Evolutionary conservation across 106 monocot species (phyloP).

Genomic region (Allium sativum): DNA sequence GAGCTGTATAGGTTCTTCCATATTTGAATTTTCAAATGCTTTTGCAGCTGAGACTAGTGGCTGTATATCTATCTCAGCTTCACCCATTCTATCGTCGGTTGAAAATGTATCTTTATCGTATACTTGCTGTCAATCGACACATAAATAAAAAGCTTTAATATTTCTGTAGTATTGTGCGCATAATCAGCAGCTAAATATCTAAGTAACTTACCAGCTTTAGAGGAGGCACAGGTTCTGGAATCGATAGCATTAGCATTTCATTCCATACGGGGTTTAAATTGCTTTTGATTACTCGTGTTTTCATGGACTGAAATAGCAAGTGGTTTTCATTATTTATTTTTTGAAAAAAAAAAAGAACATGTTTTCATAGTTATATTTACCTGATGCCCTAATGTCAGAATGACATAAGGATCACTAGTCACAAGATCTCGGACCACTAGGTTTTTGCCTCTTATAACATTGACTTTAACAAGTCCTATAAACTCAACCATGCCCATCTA

Average conservation of each 20-base stretch:
- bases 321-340: slow-evolving; percentile 74
- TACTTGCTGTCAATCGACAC: slow-evolving; percentile 41
- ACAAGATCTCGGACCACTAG: slow-evolving; percentile 74
- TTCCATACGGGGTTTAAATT: slow-evolving; percentile 93
- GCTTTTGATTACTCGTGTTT: slow-evolving; percentile 82
- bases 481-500: slow-evolving; percentile 97
- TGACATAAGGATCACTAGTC: slow-evolving; percentile 89
- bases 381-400: slow-evolving; percentile 77
- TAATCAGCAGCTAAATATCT: too few relatives aligned
- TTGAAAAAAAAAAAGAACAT: slow-evolving; percentile 57
- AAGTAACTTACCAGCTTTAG: slow-evolving; percentile 61
- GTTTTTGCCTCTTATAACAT: slow-evolving; percentile 73
- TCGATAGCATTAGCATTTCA: slow-evolving; percentile 72
- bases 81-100: slow-evolving; percentile 85
- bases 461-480: slow-evolving; percentile 76
- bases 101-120: slow-evolving; percentile 89
- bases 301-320: slow-evolving; percentile 52
- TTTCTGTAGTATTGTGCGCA: too few relatives aligned
- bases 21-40: slow-evolving; percentile 50
- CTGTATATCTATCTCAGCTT: slow-evolving; percentile 84
- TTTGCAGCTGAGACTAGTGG: slow-evolving; percentile 67
- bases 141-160: too few relatives aligned
- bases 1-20: slow-evolving; percentile 47
- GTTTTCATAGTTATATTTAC: slow-evolving; percentile 13
- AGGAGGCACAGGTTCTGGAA: slow-evolving; percentile 75